Conservation (phyloP, 108 stramenopile genomes). For the Bacterosira constricta region DNA sequence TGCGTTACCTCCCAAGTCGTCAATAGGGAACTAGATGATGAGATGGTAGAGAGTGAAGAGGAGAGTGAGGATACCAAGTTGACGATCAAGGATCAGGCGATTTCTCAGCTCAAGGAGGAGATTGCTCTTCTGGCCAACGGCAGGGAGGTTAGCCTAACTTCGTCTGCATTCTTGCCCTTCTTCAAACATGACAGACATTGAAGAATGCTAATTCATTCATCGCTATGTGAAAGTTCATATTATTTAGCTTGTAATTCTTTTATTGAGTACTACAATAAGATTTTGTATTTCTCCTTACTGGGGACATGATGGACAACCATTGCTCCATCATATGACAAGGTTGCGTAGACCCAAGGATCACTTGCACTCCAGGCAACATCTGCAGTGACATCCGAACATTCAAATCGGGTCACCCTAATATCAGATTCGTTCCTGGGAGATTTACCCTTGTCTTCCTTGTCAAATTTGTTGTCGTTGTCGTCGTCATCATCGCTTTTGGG, state of each 20-base stretch:
- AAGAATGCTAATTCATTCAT: too few species aligned
- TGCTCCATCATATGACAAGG: constrained; percentile 91
- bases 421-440: constrained; percentile 43
- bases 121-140: too few species aligned
- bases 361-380: constrained; percentile 90
- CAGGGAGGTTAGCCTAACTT: too few species aligned
- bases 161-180: too few species aligned
- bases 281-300: constrained; percentile 99
- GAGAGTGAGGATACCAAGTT: constrained; percentile 1
- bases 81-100: not conserved
- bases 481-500: constrained; percentile 14
- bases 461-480: constrained; percentile 5
- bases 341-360: constrained; percentile 95
- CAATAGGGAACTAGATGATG: too few species aligned
- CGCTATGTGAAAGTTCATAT: too few species aligned
- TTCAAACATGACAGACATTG: too few species aligned
- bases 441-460: constrained; percentile 2
- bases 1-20: too few species aligned
- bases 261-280: constrained; percentile 79
- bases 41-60: not conserved
- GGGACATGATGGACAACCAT: constrained; percentile 94
- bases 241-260: too few species aligned
- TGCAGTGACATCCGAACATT: constrained; percentile 88
- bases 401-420: constrained; percentile 81
- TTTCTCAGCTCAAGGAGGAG: too few species aligned